Conservation (phyloP, 2,329 filamentous ascomycete genomes). For the Alternaria angustiovoidea region DNA sequence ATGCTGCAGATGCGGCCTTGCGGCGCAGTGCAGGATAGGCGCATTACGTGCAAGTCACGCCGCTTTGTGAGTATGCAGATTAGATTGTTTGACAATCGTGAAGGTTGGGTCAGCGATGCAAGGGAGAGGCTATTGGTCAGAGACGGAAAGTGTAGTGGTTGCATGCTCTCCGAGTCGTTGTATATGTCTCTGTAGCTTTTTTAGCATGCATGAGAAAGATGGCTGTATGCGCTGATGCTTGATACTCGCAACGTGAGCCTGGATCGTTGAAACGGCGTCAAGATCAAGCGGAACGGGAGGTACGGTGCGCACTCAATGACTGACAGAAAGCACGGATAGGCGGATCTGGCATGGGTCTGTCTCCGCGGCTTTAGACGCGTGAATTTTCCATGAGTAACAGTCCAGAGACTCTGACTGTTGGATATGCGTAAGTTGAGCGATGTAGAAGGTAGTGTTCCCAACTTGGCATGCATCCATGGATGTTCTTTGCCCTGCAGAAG, state of each 20-base stretch:
- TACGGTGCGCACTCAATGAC: conserved; percentile 16
- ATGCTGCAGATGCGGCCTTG: conserved; percentile 2
- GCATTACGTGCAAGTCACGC: conserved; percentile 15
- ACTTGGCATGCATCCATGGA: background rate
- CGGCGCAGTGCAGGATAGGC: conserved; percentile 7
- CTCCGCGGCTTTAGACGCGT: conserved; percentile 10
- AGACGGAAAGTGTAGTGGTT: conserved; percentile 5
- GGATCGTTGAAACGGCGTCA: conserved; percentile 7
- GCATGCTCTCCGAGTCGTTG: conserved; percentile 11
- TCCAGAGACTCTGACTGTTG: background rate
- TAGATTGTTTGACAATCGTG: conserved; percentile 10
- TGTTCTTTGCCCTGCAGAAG: conserved; percentile 2
- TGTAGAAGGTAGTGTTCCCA: background rate
- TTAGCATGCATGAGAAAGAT: background rate
- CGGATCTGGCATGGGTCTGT: conserved; percentile 13
- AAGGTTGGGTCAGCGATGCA: background rate
- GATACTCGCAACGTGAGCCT: conserved; percentile 1
- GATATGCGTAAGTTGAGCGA: background rate
- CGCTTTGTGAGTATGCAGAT: conserved; percentile 9
- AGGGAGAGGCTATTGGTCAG: conserved; percentile 3
- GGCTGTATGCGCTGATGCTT: conserved; percentile 3
- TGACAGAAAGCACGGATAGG: conserved; percentile 13
- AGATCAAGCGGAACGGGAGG: conserved; percentile 19
- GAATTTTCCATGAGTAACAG: conserved; percentile 10
- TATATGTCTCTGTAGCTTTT: background rate